Evolutionary conservation across 2,329 filamentous ascomycete genomes (phyloP).

Genomic region (Botrytis galanthina): DNA sequence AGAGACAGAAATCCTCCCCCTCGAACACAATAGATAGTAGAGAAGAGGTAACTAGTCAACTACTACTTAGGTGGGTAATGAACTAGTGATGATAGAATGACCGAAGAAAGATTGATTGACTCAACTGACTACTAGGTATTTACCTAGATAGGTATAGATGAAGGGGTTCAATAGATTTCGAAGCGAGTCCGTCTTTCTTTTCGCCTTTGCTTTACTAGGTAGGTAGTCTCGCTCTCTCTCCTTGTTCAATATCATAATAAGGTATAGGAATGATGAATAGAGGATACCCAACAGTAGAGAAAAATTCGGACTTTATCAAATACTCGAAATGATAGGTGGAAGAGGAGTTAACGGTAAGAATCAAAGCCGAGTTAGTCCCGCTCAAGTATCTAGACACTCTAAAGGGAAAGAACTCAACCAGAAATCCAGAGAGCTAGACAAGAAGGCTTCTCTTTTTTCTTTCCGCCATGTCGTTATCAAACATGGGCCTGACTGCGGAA

Average conservation of each 20-base stretch:
- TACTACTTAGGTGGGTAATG: neutral
- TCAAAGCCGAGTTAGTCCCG: conserved; percentile 4
- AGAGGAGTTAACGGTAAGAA: neutral
- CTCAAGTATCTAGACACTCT: neutral
- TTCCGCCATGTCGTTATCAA: neutral
- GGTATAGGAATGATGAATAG: neutral
- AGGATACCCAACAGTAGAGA: neutral
- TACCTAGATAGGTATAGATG: neutral
- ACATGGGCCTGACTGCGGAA: neutral
- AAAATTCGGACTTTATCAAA: neutral
- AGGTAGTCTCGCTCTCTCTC: no score
- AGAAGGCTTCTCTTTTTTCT: neutral
- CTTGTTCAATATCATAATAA: neutral
- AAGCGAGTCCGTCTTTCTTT: conserved; percentile 13
- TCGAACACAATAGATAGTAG: neutral
- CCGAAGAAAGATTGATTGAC: no score
- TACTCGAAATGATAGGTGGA: neutral
- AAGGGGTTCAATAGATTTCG: conserved; percentile 13
- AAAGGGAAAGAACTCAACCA: neutral
- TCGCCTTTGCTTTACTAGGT: neutral
- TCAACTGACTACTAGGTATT: no score
- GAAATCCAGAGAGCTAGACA: neutral
- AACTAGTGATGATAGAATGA: neutral
- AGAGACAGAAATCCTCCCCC: neutral
- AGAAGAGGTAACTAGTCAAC: neutral